These are phyloP conservation scores for Phytophthora tentaculata DNA, from an alignment of 352 stramenopile species.

Conservation along the genomic window DNA sequence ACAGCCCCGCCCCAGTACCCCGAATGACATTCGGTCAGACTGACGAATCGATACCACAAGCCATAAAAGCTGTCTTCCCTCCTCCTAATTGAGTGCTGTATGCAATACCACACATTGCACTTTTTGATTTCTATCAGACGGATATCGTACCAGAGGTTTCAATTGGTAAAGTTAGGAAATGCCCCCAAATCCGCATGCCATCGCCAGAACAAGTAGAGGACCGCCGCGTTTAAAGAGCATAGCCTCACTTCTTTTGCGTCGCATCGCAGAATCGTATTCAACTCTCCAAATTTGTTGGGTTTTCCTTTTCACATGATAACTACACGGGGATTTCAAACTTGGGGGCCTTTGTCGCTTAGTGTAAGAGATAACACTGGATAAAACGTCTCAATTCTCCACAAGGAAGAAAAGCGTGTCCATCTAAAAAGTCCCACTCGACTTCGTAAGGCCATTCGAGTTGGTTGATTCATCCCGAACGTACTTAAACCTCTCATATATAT, in stretches of 20 bases:
- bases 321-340: not conserved
- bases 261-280: constrained; percentile 1
- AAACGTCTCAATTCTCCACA: not conserved
- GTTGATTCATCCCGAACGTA: too few species aligned
- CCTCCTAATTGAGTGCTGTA: constrained; percentile 13
- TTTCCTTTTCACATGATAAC: constrained; percentile 1
- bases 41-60: constrained; percentile 5
- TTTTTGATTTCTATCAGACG: not conserved
- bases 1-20: not conserved
- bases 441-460: too few species aligned
- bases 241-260: not conserved
- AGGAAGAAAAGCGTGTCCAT: not conserved
- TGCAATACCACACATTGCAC: not conserved
- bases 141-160: constrained; percentile 6
- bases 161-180: not conserved
- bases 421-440: not conserved
- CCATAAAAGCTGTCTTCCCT: not conserved
- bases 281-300: not conserved
- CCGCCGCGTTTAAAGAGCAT: constrained; percentile 6
- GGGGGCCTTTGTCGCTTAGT: not conserved
- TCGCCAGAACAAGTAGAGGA: not conserved
- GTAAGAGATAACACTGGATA: not conserved
- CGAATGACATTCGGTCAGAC: constrained; percentile 9
- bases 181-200: constrained; percentile 4
- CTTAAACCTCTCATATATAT: too few species aligned